phyloP scores from a whole-genome alignment of 441 rosid genomes.

The Mallotus japonicus region DNA sequence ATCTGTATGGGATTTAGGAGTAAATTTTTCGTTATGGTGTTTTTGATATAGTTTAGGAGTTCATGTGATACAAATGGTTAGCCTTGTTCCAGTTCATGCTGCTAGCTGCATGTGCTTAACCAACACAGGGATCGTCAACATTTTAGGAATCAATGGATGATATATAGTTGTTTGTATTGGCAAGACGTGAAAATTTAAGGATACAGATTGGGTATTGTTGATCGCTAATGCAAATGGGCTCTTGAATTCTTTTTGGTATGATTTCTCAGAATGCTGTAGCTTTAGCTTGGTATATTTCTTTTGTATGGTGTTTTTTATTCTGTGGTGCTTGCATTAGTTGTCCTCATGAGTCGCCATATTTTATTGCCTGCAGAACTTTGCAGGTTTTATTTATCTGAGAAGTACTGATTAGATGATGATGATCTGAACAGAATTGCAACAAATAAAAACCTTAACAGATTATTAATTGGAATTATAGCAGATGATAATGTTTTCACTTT shows the following conservation, averaged over 20 bases:
- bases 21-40: neutral
- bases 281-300: neutral
- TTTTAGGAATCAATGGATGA: constrained; percentile 1
- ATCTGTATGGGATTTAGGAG: neutral
- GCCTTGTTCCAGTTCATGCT: constrained; percentile 20
- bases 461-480: too few relatives aligned
- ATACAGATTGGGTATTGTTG: constrained; percentile 2
- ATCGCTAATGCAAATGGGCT: neutral
- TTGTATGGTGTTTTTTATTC: too few relatives aligned
- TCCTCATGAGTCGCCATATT: neutral
- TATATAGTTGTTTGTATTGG: constrained; percentile 13
- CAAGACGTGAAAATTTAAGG: constrained; percentile 13
- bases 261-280: neutral
- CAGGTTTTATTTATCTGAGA: neutral
- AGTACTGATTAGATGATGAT: neutral
- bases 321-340: too few relatives aligned
- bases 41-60: constrained; percentile 13
- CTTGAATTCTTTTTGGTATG: neutral
- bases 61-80: constrained; percentile 16
- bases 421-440: too few relatives aligned
- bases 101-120: constrained; percentile 16
- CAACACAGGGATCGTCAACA: constrained; percentile 9
- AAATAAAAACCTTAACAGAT: too few relatives aligned
- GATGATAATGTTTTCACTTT: too few relatives aligned
- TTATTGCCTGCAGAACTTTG: neutral